These are phyloP conservation scores for Russula griseocarnosa DNA, from an alignment of 768 basidiomycete genomes.

Conservation along the genomic window DNA sequence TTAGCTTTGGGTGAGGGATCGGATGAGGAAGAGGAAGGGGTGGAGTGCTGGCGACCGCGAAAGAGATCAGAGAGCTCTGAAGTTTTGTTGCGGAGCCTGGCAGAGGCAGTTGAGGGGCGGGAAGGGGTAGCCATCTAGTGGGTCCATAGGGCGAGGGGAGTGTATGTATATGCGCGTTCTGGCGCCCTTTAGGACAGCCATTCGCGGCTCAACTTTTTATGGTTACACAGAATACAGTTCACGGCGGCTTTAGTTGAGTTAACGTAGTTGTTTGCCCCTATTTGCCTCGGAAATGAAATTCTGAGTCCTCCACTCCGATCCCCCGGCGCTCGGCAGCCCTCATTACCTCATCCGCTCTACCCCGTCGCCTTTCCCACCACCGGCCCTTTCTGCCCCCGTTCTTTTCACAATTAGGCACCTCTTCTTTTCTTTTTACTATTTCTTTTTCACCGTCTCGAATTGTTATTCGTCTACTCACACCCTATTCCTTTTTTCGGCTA, in stretches of 20 bases:
- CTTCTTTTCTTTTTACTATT: not conserved
- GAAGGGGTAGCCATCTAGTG: slow-evolving; percentile 20
- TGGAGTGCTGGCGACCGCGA: slow-evolving; percentile 21
- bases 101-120: slow-evolving; percentile 18
- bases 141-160: not conserved
- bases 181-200: not conserved
- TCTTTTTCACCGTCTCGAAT: not conserved
- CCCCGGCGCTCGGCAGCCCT: not conserved
- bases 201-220: slow-evolving; percentile 8
- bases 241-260: slow-evolving; percentile 9
- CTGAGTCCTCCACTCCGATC: not conserved
- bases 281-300: slow-evolving; percentile 24
- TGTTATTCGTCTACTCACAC: slow-evolving; percentile 2
- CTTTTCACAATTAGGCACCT: slow-evolving; percentile 3
- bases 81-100: slow-evolving; percentile 24
- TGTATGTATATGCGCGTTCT: slow-evolving; percentile 21
- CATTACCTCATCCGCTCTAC: slow-evolving; percentile 8
- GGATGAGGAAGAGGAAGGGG: slow-evolving; percentile 3
- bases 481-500: not conserved
- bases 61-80: slow-evolving; percentile 28
- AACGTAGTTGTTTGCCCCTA: slow-evolving; percentile 1
- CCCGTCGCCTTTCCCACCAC: not conserved
- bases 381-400: not conserved
- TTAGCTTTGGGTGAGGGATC: slow-evolving; percentile 17
- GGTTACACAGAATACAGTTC: slow-evolving; percentile 5